phyloP scores from a whole-genome alignment of 768 basidiomycete species.

The Cubamyces lactineus region DNA sequence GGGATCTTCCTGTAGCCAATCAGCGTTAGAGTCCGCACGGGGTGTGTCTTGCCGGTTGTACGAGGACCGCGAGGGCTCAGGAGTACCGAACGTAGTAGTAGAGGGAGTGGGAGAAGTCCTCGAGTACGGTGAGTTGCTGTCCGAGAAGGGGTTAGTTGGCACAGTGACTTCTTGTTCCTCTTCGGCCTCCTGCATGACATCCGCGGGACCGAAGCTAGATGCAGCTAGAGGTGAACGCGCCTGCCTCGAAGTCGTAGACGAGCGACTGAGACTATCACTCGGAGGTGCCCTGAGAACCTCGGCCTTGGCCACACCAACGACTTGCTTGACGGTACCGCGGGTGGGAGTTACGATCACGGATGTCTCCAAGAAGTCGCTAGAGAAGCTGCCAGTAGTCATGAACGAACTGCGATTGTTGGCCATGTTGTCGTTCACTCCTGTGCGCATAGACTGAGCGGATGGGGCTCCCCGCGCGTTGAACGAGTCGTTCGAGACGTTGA shows the following conservation, averaged over 20 bases:
- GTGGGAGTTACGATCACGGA: slow-evolving; percentile 80
- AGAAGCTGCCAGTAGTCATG: slow-evolving; percentile 74
- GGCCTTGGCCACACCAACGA: slow-evolving; percentile 76
- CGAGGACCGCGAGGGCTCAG: slow-evolving; percentile 24
- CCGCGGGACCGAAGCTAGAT: slow-evolving; percentile 71
- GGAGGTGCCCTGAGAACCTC: slow-evolving; percentile 64
- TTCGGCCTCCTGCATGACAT: slow-evolving; percentile 56
- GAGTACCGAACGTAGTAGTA: slow-evolving; percentile 44
- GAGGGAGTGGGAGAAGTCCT: slow-evolving; percentile 35
- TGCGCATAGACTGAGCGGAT: slow-evolving; percentile 53
- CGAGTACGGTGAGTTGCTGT: slow-evolving; percentile 49
- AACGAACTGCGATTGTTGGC: slow-evolving; percentile 60
- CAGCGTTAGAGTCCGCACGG: slow-evolving; percentile 30
- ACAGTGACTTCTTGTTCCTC: slow-evolving; percentile 35
- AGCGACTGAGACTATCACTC: slow-evolving; percentile 34
- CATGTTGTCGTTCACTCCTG: slow-evolving; percentile 57
- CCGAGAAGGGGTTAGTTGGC: slow-evolving; percentile 62
- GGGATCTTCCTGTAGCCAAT: slow-evolving; percentile 24
- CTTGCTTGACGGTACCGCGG: slow-evolving; percentile 60
- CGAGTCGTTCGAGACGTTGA: slow-evolving; percentile 58
- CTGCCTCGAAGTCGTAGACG: slow-evolving; percentile 42
- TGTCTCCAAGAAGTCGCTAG: slow-evolving; percentile 80
- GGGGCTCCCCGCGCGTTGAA: slow-evolving; percentile 37
- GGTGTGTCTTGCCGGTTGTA: slow-evolving; percentile 34
- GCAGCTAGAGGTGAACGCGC: slow-evolving; percentile 70